Evolutionary conservation across 768 basidiomycete genomes (phyloP), one percentile per base, ranked within the genome.

Genomic region (Lenzites betulinus): DNA sequence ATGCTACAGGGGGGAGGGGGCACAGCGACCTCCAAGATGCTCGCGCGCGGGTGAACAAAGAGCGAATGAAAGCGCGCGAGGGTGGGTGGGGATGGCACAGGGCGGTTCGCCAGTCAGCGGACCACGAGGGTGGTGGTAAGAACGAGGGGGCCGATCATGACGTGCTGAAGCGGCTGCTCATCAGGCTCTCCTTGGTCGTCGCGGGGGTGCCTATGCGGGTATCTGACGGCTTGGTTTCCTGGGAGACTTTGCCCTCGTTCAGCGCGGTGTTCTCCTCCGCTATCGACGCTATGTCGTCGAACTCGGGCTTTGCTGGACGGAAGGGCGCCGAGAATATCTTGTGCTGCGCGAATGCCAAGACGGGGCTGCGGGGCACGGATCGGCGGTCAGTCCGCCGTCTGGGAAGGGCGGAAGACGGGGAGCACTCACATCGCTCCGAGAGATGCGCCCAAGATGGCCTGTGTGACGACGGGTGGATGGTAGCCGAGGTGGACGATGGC

Each of bases 341-440:
- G 70, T 86, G 83, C 55, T 88, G 87, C 5, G 70, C 75, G 66
- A 76, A 77, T 1, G 85, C 83, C 28, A 87, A 74, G 4, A 79
- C 64, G 2, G 84, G 85, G 30, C 86, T 87, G 54, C 30, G 30
- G 6, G 30, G 6, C 4, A 4, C 16, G 48, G 43, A 20, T 16
- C 1, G 44, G 1, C 15, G 3, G 47, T 49, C 18, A n/a, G 44
- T 25, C 12, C 4, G 18, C 18, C 8, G 26, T 38, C 46, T 44
- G 41, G 44, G 35, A 47, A 44, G 30, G 4, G 12, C n/a, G 18
- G 15, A 13, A 18, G 13, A 15, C 8, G 8, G 11, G 18, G 48
- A 25, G 38, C n/a, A 77, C 86, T 59, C 69, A 89, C 86, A 78
- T 85, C 16, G 84, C 66, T 16, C 65, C 82, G 38, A 89, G 65